Base-by-base conservation (phyloP, 208 protist species). In the Angomonas ambiguus region DNA sequence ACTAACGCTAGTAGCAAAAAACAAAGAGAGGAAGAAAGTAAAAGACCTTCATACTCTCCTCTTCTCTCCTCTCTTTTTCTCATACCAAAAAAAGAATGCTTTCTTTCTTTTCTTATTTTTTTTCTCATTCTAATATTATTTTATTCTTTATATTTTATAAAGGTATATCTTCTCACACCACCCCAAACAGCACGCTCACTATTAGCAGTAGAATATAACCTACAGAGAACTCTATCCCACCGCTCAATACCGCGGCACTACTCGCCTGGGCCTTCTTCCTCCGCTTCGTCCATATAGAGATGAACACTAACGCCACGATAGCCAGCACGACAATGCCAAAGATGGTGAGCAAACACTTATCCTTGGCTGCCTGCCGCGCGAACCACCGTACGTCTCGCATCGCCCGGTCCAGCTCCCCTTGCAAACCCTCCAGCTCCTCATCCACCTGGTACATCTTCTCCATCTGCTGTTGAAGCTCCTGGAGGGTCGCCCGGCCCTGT, bases 381-480 rank as follows among this genome's bases (percentile, higher is more conserved):
- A 94, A 94, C 80, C 83, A 91, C 56, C 63, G 75, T 28, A 94
- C 62, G 48, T 94, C 85, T 30, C 82, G 73, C 10, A 78, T 65
- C 45, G 83, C 88, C 41, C 80, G 85, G 61, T 94, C 82, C 32
- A 94, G 53, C 45, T 83, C 56, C 2, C 88, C 88, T 35, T 87
- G 81, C 42, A 94, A 41, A 55, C 87, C 83, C 55, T 84, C 71
- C 51, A 94, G 72, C 64, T 88, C 85, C 63, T 92, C 83, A 65
- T 94, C 83, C 11, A 94, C 77, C 20, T 91, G 83, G 30, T 92
- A 91, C 77, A 92, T 87, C 38, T 80, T 76, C 67, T 91, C 79
- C 33, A 77, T 86, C 71, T 94, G 88, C 63, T 80, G 74, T 65
- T 82, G 83, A 22, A 94, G 58, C 51, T 73, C 74, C 34, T 56